These are phyloP conservation scores for Collybiopsis luxurians DNA, from an alignment of 768 basidiomycete genomes.

Conservation along the genomic window DNA sequence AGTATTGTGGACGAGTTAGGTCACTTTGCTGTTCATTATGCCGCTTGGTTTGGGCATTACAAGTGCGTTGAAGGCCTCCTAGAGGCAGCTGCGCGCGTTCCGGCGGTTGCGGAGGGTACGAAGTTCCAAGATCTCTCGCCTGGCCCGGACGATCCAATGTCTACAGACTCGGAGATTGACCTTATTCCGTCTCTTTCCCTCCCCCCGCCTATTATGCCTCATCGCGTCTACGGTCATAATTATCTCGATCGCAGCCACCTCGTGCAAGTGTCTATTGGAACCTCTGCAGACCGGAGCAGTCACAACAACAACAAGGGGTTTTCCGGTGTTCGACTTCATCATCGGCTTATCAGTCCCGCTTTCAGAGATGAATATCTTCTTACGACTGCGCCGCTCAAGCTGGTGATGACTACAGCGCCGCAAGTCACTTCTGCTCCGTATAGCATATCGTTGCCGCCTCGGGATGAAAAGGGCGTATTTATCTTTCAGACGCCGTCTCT, in stretches of 20 bases:
- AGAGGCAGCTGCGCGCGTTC: constrained; percentile 31
- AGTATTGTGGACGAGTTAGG: constrained; percentile 79
- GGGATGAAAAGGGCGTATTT: constrained; percentile 68
- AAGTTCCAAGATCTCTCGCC: constrained; percentile 35
- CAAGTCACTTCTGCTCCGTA: constrained; percentile 87
- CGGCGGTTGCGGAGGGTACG: constrained; percentile 20
- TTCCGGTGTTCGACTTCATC: constrained; percentile 63
- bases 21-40: constrained; percentile 86
- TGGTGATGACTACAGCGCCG: constrained; percentile 90
- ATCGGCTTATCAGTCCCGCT: constrained; percentile 68
- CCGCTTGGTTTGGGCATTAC: constrained; percentile 93
- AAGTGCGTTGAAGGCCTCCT: constrained; percentile 63
- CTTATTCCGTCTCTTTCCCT: constrained; percentile 92
- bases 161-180: constrained; percentile 74
- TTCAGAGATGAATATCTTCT: constrained; percentile 66
- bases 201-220: constrained; percentile 97
- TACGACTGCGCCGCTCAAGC: constrained; percentile 82
- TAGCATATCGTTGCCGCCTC: constrained; percentile 82
- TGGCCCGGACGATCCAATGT: constrained; percentile 28
- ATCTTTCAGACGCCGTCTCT: constrained; percentile 83
- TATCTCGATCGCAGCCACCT: constrained; percentile 85
- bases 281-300: constrained; percentile 40
- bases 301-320: constrained; percentile 25
- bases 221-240: constrained; percentile 96
- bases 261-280: constrained; percentile 84